Conservation (phyloP, 257 asterid genomes). For the Euphrasia confusa region DNA sequence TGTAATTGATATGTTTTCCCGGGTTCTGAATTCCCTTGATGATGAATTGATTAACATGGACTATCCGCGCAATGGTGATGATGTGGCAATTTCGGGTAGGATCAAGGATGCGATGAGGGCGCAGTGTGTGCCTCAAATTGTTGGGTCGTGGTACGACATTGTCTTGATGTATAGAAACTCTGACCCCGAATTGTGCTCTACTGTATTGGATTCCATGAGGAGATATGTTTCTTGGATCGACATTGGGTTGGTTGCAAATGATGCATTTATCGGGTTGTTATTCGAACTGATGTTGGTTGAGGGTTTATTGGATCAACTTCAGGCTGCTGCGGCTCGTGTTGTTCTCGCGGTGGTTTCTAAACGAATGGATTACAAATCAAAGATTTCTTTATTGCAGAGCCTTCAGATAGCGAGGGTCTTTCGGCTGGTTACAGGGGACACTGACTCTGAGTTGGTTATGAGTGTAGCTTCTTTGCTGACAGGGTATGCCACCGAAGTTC, state of each 20-base stretch:
- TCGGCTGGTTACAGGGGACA: constrained; percentile 59
- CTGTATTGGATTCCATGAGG: constrained; percentile 68
- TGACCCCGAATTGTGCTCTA: constrained; percentile 61
- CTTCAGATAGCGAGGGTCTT: constrained; percentile 74
- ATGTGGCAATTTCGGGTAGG: constrained; percentile 62
- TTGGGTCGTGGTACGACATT: constrained; percentile 73
- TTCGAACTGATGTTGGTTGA: constrained; percentile 70
- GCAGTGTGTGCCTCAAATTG: constrained; percentile 83
- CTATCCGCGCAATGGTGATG: constrained; percentile 69
- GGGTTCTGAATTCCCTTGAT: constrained; percentile 71
- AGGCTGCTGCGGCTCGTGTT: constrained; percentile 72
- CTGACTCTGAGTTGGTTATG: constrained; percentile 57
- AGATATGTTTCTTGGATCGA: constrained; percentile 88
- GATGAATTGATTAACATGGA: constrained; percentile 86
- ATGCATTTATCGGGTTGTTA: constrained; percentile 54
- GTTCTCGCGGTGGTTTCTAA: constrained; percentile 74
- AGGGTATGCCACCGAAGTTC: constrained; percentile 75
- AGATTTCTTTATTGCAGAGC: constrained; percentile 65
- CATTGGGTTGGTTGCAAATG: constrained; percentile 79
- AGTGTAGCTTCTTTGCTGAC: constrained; percentile 73
- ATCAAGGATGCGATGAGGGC: constrained; percentile 93
- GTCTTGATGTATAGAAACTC: constrained; percentile 56
- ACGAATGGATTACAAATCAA: constrained; percentile 79
- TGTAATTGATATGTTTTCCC: constrained; percentile 92
- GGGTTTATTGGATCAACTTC: constrained; percentile 59